phyloP scores from a whole-genome alignment of 2,329 filamentous ascomycete genomes.

The Fusarium piperis region DNA sequence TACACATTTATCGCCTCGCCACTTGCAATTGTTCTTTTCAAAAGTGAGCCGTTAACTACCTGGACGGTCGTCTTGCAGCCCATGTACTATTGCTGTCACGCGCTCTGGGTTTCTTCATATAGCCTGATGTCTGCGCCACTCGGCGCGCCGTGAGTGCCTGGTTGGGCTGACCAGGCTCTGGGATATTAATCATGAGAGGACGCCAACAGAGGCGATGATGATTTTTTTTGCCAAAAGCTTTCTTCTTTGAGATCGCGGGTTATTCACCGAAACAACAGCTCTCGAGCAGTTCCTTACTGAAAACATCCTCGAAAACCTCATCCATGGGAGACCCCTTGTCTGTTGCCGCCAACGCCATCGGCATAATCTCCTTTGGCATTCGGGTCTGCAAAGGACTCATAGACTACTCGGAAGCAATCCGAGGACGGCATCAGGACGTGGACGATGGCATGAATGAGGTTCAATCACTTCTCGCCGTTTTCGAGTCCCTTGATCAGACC shows the following conservation, averaged over 20 bases:
- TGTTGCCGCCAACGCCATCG: background rate
- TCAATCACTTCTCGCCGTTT: background rate
- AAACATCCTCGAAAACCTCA: too few species aligned
- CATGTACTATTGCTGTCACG: too few species aligned
- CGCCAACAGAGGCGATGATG: too few species aligned
- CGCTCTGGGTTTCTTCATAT: background rate
- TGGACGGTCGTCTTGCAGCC: too few species aligned
- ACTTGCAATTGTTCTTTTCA: too few species aligned
- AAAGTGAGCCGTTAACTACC: too few species aligned
- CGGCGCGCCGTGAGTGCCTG: background rate
- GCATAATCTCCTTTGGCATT: slow-evolving; percentile 10
- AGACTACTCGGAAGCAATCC: background rate
- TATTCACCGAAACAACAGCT: too few species aligned
- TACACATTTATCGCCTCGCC: too few species aligned
- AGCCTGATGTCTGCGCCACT: background rate
- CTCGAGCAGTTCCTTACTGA: too few species aligned
- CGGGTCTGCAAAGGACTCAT: slow-evolving; percentile 7
- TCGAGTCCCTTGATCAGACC: background rate
- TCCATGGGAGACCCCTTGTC: background rate
- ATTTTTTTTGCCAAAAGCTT: too few species aligned
- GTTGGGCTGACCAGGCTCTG: background rate
- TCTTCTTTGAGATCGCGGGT: too few species aligned
- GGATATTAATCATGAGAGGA: background rate
- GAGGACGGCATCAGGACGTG: background rate
- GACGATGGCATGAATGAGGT: background rate